Evolutionary conservation across 2,329 filamentous ascomycete species (phyloP).

Genomic region (Leptographium flavum): DNA sequence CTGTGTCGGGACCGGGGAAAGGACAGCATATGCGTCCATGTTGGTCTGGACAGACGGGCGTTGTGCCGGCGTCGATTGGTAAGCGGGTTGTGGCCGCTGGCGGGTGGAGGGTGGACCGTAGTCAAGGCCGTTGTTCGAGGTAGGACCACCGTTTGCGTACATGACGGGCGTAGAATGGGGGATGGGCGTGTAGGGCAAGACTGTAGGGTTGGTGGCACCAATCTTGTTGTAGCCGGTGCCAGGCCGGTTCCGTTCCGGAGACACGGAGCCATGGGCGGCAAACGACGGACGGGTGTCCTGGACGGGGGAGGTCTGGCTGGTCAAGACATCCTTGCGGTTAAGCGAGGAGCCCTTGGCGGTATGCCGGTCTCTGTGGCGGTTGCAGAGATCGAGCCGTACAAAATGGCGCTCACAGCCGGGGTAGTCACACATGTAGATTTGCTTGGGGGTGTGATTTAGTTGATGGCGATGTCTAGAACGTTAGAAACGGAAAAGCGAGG

Average conservation of each 20-base stretch:
- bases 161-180: slow-evolving; percentile 25
- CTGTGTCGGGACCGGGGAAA: slow-evolving; percentile 37
- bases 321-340: slow-evolving; percentile 56
- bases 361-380: slow-evolving; percentile 70
- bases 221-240: slow-evolving; percentile 26
- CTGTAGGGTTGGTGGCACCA: slow-evolving; percentile 17
- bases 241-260: slow-evolving; percentile 32
- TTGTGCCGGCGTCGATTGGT: slow-evolving; percentile 27
- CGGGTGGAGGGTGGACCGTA: slow-evolving; percentile 27
- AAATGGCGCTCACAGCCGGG: slow-evolving; percentile 82
- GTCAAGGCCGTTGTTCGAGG: slow-evolving; percentile 24
- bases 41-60: slow-evolving; percentile 32
- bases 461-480: slow-evolving; percentile 63
- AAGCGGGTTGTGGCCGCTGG: slow-evolving; percentile 15
- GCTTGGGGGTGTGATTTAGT: slow-evolving; percentile 88
- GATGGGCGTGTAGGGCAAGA: slow-evolving; percentile 29
- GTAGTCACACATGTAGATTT: slow-evolving; percentile 88
- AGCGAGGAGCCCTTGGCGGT: slow-evolving; percentile 65
- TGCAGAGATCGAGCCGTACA: slow-evolving; percentile 83
- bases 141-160: slow-evolving; percentile 17
- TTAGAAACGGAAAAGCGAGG: neutral
- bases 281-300: slow-evolving; percentile 26
- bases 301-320: slow-evolving; percentile 33
- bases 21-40: slow-evolving; percentile 33
- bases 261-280: slow-evolving; percentile 25